Evolutionary conservation across 2,329 filamentous ascomycete genomes (phyloP), one percentile per base, ranked within the genome.

Genomic region (Periconia sp.): DNA sequence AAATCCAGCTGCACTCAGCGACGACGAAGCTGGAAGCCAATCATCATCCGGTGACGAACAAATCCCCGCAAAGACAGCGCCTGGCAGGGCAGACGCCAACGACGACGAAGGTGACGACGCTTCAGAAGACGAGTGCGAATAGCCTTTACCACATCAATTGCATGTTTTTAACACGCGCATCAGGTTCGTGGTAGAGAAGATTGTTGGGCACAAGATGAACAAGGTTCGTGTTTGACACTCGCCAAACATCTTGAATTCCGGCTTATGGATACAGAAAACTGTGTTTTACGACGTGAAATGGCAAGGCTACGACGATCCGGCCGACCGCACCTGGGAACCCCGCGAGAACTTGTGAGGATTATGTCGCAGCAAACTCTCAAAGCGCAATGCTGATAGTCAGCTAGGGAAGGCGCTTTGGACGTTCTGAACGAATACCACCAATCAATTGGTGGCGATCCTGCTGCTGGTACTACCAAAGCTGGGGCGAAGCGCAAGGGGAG

Each of bases 241-340:
- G 33, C 11, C 3, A 37, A 15, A 43, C 49, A 44, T 40, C 6
- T n/a, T 11, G 33, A n/a, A 37, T 37, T 5, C 6, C 5, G 10
- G 33, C 33, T 37, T 37, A 37, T n/a, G 33, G 13, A n/a, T 14
- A 37, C 10, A 37, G 33, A 37, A 37, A 67, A 64, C 63, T 10
- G 52, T 68, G 0, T 79, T 81, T 45, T 92, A 88, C 65, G 81
- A 87, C 48, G 88, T 94, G 35, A 92, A 93, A 65, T 94, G 90
- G 90, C 84, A 90, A 59, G 90, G 90, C 2, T 94, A 87, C 57
- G 84, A 89, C 0, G 82, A 86, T 56, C 85, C 86, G 56, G 71
- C 77, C 0, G 90, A 94, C 60, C 75, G 84, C 64, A 94, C 90
- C 0, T 93, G 89, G 90, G 90, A 94, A 68, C 86, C 88, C 0